Conservation (phyloP, 208 protist genomes). For the Leishmania major region DNA sequence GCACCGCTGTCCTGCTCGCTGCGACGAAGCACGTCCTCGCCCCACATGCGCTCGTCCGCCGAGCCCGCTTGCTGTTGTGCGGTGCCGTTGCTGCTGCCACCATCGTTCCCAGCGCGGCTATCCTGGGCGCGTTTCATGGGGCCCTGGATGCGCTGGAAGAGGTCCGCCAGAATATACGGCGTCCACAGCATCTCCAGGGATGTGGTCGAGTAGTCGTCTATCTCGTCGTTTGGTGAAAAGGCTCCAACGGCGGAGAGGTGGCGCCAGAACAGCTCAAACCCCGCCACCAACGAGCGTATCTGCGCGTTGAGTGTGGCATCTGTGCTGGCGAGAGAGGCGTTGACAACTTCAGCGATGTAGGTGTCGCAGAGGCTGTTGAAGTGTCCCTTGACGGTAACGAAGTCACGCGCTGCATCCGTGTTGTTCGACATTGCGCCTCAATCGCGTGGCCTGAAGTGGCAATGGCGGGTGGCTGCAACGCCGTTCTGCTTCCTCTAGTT, state of each 20-base stretch:
- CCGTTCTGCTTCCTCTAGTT: background rate
- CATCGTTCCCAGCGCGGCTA: background rate
- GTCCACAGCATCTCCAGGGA: slow-evolving; percentile 84
- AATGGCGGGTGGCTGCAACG: background rate
- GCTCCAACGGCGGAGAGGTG: slow-evolving; percentile 55
- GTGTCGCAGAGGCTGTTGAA: slow-evolving; percentile 53
- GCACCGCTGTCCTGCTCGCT: slow-evolving; percentile 4
- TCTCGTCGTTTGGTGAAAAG: slow-evolving; percentile 80
- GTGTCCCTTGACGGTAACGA: slow-evolving; percentile 62
- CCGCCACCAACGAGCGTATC: slow-evolving; percentile 48
- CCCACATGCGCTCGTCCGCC: slow-evolving; percentile 14
- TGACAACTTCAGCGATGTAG: slow-evolving; percentile 53
- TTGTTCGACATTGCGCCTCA: background rate
- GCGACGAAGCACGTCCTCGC: slow-evolving; percentile 17
- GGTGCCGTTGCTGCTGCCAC: background rate
- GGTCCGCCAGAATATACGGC: slow-evolving; percentile 81
- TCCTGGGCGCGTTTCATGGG: slow-evolving; percentile 19
- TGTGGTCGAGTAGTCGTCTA: slow-evolving; percentile 85
- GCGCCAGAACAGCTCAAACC: slow-evolving; percentile 76
- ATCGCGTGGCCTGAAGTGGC: background rate
- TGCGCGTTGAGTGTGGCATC: slow-evolving; percentile 24
- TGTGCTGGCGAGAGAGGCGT: slow-evolving; percentile 35
- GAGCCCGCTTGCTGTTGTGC: background rate
- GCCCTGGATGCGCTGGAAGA: slow-evolving; percentile 79
- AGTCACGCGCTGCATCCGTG: slow-evolving; percentile 11